A percentile compares a stretch with the other conserved stretches of the same genome.
These are phyloP conservation scores for Abelmoschus esculentus DNA, from an alignment of 345 rosid species.

Conservation along the genomic window DNA sequence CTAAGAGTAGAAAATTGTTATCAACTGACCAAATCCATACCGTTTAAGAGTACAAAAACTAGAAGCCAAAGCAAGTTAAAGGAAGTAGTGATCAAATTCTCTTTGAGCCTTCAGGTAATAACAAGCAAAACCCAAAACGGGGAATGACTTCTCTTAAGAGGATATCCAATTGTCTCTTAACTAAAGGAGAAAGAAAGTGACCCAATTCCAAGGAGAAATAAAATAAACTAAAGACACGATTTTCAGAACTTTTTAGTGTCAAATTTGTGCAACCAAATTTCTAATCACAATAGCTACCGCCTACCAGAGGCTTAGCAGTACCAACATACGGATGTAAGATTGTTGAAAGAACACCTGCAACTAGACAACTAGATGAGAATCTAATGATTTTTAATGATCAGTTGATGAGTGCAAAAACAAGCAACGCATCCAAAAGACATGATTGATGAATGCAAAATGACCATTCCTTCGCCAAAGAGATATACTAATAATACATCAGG, in stretches of 20 bases:
- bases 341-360: not conserved
- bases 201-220: not conserved
- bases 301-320: not conserved
- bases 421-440: not conserved
- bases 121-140: not conserved
- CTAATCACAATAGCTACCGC: not conserved
- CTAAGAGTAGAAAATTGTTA: not conserved
- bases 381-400: not conserved
- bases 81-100: not conserved
- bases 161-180: not conserved
- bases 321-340: not conserved
- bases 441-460: not conserved
- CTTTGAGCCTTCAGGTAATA: not conserved
- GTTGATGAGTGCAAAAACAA: not conserved
- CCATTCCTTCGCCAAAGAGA: not conserved
- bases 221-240: not conserved
- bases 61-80: not conserved
- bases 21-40: not conserved
- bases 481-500: not conserved
- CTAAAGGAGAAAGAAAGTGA: not conserved
- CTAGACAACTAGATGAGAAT: not conserved
- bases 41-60: not conserved
- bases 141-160: not conserved
- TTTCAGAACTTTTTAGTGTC: not conserved
- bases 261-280: conserved; percentile 1